These are phyloP conservation scores for Lipomyces spencermartinsiae DNA, from an alignment of 805 yeast genomes.

Conservation along the genomic window DNA sequence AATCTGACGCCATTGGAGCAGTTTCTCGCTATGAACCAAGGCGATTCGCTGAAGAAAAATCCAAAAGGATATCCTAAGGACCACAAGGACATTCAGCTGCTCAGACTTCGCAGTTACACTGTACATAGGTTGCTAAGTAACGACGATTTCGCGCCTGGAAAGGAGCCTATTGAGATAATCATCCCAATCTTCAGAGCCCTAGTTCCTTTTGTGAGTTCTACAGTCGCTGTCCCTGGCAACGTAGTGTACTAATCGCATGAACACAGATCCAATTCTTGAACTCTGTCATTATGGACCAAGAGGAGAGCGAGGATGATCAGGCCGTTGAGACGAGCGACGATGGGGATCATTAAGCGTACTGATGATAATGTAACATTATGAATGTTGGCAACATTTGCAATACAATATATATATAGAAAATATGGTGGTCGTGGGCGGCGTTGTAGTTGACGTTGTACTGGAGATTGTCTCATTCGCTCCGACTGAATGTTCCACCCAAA, in stretches of 20 bases:
- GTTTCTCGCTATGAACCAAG: conserved; percentile 38
- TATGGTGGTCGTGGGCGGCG: background rate
- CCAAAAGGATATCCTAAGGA: conserved; percentile 39
- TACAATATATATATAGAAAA: background rate
- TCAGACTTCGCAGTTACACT: conserved; percentile 36
- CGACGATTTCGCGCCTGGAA: conserved; percentile 22
- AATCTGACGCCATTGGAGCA: conserved; percentile 23
- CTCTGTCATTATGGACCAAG: conserved; percentile 23
- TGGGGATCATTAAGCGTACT: background rate
- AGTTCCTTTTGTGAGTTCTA: conserved; percentile 31
- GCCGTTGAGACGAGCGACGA: background rate
- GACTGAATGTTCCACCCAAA: background rate
- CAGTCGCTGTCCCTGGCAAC: background rate
- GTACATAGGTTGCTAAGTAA: conserved; percentile 21
- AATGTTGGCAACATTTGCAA: background rate
- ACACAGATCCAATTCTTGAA: conserved; percentile 29
- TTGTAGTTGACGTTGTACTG: background rate
- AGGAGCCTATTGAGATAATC: conserved; percentile 25
- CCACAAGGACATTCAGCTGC: conserved; percentile 34
- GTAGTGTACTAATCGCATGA: background rate
- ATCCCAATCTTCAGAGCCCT: conserved; percentile 22
- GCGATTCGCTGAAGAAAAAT: conserved; percentile 34
- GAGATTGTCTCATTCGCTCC: background rate
- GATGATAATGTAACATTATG: background rate
- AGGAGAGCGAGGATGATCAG: conserved; percentile 16